Base-by-base conservation (phyloP, 129 eudicot species). In the Centrapalus pauciflorus region DNA sequence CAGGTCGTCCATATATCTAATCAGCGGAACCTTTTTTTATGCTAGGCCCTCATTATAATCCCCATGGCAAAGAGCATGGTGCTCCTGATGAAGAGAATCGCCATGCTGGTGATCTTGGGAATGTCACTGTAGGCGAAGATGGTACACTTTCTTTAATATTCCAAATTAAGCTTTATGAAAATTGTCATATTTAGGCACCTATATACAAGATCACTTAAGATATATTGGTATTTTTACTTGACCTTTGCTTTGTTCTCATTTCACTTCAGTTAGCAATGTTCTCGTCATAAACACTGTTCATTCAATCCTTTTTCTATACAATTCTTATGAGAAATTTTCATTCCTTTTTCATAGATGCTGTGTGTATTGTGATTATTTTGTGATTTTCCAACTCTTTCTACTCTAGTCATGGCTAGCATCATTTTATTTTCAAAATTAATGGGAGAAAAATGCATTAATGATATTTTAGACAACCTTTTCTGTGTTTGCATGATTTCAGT, bases 31-130 rank as follows among this genome's bases (percentile, higher is more conserved):
- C 2, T 54, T 14, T 17, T 26, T 38, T 60, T 24, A 67, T 70
- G 4, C 48, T 69, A 87, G 95, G 90, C 30, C 95, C 95, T 57
- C 95, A 87, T 62, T 87, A 41, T 60, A 87, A 87, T 69, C 95
- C 95, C 51, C 83, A 76, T 76, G 85, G 80, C 29, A 81, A 83
- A 70, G 90, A 76, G 57, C 95, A 87, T 74, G 95, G 95, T 62
- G 81, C 90, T 54, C 90, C 95, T 23, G 85, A 79, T 26, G 95
- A 84, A 55, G 87, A 81, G 69, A 55, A 7, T 61, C 90, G 95
- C 72, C 95, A 87, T 81, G 90, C 95, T 73, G 90, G 90, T 73
- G 90, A 87, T 76, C 95, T 87, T 35, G 95, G 95, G 40, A 87
- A 87, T 64, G 60, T 87, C 37, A 84, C 85, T 21, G 95, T 74